Percentiles rank a stretch among this genome's conserved stretches.
These are phyloP conservation scores for Globisporangium parvum DNA, from an alignment of 352 stramenopile genomes.

Conservation along the genomic window DNA sequence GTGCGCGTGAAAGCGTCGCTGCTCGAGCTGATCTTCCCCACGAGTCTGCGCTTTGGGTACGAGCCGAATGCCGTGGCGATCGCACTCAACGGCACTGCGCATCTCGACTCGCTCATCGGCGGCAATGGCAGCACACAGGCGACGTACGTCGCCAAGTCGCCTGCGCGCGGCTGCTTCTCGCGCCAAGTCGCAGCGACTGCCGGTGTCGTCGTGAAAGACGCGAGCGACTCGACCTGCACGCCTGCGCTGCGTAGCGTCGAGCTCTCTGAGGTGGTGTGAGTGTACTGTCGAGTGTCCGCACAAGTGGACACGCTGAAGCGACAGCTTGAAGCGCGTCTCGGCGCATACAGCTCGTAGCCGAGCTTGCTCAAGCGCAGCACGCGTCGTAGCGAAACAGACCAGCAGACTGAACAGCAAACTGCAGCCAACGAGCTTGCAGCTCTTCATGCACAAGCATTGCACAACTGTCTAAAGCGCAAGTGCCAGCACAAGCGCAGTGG, in stretches of 20 bases:
- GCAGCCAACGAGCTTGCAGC: too few relatives aligned
- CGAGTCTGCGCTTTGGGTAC: conserved; percentile 20
- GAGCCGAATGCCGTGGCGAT: conserved; percentile 21
- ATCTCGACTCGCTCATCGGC: conserved; percentile 28
- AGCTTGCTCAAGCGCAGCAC: too few relatives aligned
- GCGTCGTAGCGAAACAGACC: too few relatives aligned
- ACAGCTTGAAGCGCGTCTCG: too few relatives aligned
- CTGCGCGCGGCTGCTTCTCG: conserved; percentile 25
- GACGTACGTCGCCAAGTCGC: conserved; percentile 17
- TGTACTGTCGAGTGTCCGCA: neutral
- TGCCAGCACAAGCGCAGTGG: neutral
- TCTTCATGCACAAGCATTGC: too few relatives aligned
- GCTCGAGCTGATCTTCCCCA: conserved; percentile 14
- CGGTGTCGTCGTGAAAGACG: conserved; percentile 20
- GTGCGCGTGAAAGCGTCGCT: conserved; percentile 10
- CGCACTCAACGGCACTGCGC: conserved; percentile 21
- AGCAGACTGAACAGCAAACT: too few relatives aligned
- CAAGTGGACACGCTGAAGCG: too few relatives aligned
- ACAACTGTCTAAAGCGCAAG: neutral
- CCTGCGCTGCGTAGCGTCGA: neutral
- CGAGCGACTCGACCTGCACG: conserved; percentile 6
- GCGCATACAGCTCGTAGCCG: too few relatives aligned
- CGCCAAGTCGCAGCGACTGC: conserved; percentile 15
- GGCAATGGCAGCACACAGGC: conserved; percentile 28
- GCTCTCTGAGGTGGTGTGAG: neutral